These are phyloP conservation scores for Aschersonia sp. DNA, from an alignment of 2,329 filamentous ascomycete genomes.

Conservation along the genomic window DNA sequence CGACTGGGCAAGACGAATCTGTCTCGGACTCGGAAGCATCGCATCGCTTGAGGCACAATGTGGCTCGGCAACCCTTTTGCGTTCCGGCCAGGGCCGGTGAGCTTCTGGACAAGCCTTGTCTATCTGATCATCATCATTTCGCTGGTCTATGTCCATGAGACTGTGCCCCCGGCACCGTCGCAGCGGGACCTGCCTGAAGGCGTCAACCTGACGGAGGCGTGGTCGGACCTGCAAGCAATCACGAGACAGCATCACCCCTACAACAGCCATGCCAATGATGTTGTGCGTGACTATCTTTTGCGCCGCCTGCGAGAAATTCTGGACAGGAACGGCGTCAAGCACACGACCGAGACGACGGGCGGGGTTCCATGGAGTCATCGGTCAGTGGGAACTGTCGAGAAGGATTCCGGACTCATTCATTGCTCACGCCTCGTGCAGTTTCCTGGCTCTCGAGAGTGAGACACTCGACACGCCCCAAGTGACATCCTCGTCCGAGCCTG, in stretches of 20 bases:
- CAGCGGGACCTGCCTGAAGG: constrained; percentile 35
- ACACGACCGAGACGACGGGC: constrained; percentile 23
- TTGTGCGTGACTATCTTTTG: constrained; percentile 64
- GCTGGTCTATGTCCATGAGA: constrained; percentile 60
- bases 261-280: constrained; percentile 73
- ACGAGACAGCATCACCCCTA: constrained; percentile 72
- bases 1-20: background rate
- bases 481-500: constrained; percentile 1
- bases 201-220: constrained; percentile 72
- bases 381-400: background rate
- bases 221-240: constrained; percentile 66
- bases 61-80: constrained; percentile 42
- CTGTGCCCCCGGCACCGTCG: constrained; percentile 52
- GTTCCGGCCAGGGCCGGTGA: constrained; percentile 71
- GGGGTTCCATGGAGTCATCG: constrained; percentile 12
- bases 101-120: constrained; percentile 58
- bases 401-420: background rate
- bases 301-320: constrained; percentile 56
- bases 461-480: background rate
- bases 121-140: constrained; percentile 68
- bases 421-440: background rate
- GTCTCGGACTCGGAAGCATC: background rate
- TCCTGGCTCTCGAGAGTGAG: background rate
- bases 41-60: constrained; percentile 9
- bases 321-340: constrained; percentile 39